Evolutionary conservation across 2,329 filamentous ascomycete genomes (phyloP).

Genomic region (Cladosporium austrohemisphaericum): DNA sequence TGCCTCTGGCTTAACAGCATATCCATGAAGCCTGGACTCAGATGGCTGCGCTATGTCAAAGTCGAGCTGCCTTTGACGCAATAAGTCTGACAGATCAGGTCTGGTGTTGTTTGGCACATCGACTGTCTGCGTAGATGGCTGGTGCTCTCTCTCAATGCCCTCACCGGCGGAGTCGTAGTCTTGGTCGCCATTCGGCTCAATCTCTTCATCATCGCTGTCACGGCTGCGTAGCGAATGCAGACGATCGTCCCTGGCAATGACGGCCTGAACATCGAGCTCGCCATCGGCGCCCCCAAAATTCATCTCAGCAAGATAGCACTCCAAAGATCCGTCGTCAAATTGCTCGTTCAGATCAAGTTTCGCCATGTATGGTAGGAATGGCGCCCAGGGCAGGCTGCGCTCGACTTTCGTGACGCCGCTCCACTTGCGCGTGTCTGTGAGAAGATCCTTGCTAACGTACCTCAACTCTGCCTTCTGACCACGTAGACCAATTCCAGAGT

Average conservation of each 20-base stretch:
- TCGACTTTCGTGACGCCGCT: slow-evolving; percentile 38
- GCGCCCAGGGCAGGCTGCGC: slow-evolving; percentile 44
- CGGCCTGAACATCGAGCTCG: slow-evolving; percentile 38
- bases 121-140: no score
- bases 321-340: slow-evolving; percentile 38
- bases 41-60: no score
- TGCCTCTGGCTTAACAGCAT: slow-evolving; percentile 11
- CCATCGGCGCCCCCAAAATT: slow-evolving; percentile 22
- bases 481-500: no score
- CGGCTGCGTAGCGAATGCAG: slow-evolving; percentile 43
- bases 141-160: background rate
- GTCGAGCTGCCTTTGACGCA: slow-evolving; percentile 35
- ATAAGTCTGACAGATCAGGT: slow-evolving; percentile 29
- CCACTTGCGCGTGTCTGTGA: slow-evolving; percentile 38
- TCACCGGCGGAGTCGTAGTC: background rate
- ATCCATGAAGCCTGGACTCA: no score
- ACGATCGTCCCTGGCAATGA: slow-evolving; percentile 48
- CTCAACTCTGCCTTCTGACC: no score
- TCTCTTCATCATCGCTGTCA: slow-evolving; percentile 38
- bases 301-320: slow-evolving; percentile 35
- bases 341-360: slow-evolving; percentile 39
- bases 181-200: slow-evolving; percentile 18
- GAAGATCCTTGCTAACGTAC: slow-evolving; percentile 33
- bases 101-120: no score
- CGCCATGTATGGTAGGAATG: slow-evolving; percentile 43